A percentile compares a stretch with the other conserved stretches of the same genome.
phyloP scores from a whole-genome alignment of 2,329 filamentous ascomycete genomes.

The Penicillium sp. region DNA sequence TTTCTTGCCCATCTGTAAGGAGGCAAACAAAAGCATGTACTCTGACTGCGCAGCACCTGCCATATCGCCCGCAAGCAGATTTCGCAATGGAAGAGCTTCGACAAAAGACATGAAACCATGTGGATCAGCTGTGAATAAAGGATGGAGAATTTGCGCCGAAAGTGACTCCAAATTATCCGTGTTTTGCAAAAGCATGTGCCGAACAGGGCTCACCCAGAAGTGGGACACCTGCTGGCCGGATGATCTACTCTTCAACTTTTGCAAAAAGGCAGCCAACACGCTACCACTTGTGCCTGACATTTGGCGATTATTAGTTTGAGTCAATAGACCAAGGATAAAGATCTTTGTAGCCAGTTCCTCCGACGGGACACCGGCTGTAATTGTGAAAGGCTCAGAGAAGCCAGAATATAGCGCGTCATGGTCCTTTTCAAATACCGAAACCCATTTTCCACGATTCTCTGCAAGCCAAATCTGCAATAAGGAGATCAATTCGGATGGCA shows the following conservation, averaged over 20 bases:
- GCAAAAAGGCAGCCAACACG: conserved; percentile 28
- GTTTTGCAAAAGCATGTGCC: conserved; percentile 37
- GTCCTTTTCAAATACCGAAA: conserved; percentile 31
- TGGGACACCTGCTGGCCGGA: conserved; percentile 16
- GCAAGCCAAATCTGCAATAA: conserved; percentile 35
- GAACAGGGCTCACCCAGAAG: conserved; percentile 39
- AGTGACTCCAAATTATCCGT: conserved; percentile 35
- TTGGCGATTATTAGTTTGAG: conserved; percentile 30
- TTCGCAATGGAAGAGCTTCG: conserved; percentile 54
- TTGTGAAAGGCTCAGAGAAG: conserved; percentile 13
- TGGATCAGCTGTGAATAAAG: conserved; percentile 35
- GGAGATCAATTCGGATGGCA: conserved; percentile 30
- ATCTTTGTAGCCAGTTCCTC: conserved; percentile 29
- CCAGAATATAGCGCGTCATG: conserved; percentile 31
- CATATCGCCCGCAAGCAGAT: conserved; percentile 47
- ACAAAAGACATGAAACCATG: conserved; percentile 50
- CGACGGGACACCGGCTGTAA: conserved; percentile 5
- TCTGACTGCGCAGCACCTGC: conserved; percentile 51
- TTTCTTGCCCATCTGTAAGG: conserved; percentile 70
- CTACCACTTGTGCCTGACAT: conserved; percentile 30
- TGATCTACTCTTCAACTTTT: conserved; percentile 25
- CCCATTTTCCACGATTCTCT: conserved; percentile 32
- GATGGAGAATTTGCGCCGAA: conserved; percentile 37
- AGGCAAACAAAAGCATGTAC: conserved; percentile 61
- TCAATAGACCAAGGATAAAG: conserved; percentile 32